Evolutionary conservation across 2,329 filamentous ascomycete species (phyloP).

Genomic region (Clonostachys rosea): DNA sequence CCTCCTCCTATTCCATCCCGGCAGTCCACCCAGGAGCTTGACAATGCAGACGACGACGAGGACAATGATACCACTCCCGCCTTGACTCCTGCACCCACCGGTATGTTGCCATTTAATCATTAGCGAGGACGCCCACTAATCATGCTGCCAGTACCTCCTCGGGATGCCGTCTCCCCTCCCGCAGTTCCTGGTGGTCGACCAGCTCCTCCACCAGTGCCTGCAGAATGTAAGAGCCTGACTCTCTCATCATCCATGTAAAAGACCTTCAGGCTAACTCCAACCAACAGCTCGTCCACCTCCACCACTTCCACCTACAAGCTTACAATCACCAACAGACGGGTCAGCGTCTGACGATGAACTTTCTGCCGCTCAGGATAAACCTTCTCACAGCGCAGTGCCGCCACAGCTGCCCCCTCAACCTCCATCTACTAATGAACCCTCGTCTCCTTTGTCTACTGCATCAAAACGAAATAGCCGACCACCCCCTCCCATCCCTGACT

Average conservation of each 20-base stretch:
- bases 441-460: slow-evolving; percentile 16
- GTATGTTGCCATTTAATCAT: slow-evolving; percentile 5
- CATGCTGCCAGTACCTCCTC: neutral
- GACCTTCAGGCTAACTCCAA: slow-evolving; percentile 33
- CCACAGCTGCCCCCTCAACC: slow-evolving; percentile 38
- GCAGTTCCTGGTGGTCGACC: slow-evolving; percentile 47
- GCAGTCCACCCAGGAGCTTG: neutral
- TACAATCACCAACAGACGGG: slow-evolving; percentile 67
- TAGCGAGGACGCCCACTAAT: neutral
- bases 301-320: slow-evolving; percentile 44
- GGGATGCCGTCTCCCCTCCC: slow-evolving; percentile 27
- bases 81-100: slow-evolving; percentile 11
- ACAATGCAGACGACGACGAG: slow-evolving; percentile 18
- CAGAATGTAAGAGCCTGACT: slow-evolving; percentile 44
- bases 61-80: slow-evolving; percentile 26
- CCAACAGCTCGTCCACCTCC: slow-evolving; percentile 44
- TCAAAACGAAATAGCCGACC: slow-evolving; percentile 53
- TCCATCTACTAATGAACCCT: slow-evolving; percentile 24
- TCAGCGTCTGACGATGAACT: slow-evolving; percentile 89
- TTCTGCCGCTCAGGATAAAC: slow-evolving; percentile 46
- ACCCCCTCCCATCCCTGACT: slow-evolving; percentile 57
- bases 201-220: slow-evolving; percentile 51
- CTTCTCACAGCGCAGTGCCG: slow-evolving; percentile 32
- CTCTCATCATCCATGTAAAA: neutral
- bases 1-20: slow-evolving; percentile 21